These are phyloP conservation scores for Tetrahymena malaccensis DNA, from an alignment of 73 alveolate species.

Conservation along the genomic window DNA sequence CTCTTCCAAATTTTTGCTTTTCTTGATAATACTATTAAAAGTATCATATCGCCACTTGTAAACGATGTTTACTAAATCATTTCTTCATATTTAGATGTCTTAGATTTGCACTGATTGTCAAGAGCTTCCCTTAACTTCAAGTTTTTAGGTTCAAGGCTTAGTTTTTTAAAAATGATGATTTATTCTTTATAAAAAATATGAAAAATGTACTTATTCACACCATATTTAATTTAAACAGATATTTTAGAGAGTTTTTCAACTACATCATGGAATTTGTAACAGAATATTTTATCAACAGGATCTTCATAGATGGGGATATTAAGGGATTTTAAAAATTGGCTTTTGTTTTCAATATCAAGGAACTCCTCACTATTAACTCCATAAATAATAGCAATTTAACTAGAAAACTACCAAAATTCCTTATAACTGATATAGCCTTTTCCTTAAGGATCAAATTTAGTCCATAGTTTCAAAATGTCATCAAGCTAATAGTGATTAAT, in stretches of 20 bases:
- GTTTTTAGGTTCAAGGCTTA: background rate
- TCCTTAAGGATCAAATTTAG: constrained; percentile 37
- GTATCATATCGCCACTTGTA: background rate
- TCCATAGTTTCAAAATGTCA: constrained; percentile 37
- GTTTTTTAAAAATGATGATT: background rate
- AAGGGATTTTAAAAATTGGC: constrained; percentile 6
- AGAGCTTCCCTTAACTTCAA: background rate
- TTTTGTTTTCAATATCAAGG: constrained; percentile 32
- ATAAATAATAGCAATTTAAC: constrained; percentile 32
- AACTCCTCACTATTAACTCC: constrained; percentile 27
- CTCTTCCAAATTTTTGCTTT: background rate
- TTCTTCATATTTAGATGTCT: background rate
- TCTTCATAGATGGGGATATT: constrained; percentile 33
- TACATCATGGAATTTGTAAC: constrained; percentile 42
- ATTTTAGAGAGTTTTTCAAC: constrained; percentile 15
- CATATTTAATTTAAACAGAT: constrained; percentile 32
- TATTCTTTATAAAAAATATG: background rate
- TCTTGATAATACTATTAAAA: background rate
- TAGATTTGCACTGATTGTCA: background rate
- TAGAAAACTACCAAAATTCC: constrained; percentile 37
- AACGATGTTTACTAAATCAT: background rate
- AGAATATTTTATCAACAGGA: constrained; percentile 1
- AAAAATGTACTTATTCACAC: background rate
- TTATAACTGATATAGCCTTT: constrained; percentile 29
- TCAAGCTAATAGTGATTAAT: constrained; percentile 26